Percentiles rank a stretch among this genome's conserved stretches.
Evolutionary conservation across 139 green algal genomes (phyloP).

Genomic region (Monoraphidium neglectum): DNA sequence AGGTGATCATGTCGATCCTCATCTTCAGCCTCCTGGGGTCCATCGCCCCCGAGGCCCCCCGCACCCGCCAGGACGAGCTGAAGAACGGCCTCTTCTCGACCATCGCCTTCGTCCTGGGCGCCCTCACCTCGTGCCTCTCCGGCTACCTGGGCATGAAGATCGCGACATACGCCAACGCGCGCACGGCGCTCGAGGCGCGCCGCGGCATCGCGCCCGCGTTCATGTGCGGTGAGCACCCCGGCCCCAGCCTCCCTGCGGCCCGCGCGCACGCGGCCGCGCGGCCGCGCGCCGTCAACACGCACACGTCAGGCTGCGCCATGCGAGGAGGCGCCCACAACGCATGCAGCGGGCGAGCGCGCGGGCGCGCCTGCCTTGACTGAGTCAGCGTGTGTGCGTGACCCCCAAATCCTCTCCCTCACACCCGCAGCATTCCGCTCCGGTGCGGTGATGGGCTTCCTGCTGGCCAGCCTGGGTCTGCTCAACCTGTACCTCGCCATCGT

Average conservation of each 20-base stretch:
- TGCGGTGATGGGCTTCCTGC: slow-evolving; percentile 98
- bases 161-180: slow-evolving; percentile 96
- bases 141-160: slow-evolving; percentile 98
- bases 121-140: slow-evolving; percentile 87
- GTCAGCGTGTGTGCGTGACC: no score
- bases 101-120: slow-evolving; percentile 92
- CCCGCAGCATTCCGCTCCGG: slow-evolving; percentile 98
- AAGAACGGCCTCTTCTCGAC: slow-evolving; percentile 93
- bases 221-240: no score
- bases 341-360: no score
- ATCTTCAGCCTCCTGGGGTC: slow-evolving; percentile 94
- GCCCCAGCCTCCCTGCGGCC: no score
- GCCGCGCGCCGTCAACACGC: no score
- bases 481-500: slow-evolving; percentile 85
- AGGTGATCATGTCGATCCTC: slow-evolving; percentile 86
- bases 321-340: no score
- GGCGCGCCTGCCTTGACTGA: no score
- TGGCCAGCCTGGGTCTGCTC: slow-evolving; percentile 87
- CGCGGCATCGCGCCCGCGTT: slow-evolving; percentile 96
- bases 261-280: no score
- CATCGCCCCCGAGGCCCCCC: slow-evolving; percentile 64
- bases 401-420: no score
- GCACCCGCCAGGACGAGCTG: slow-evolving; percentile 56
- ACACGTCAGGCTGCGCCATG: no score
- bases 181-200: slow-evolving; percentile 92